Base-by-base conservation (phyloP, 2,329 filamentous ascomycete species). In the Fusarium floridanum region DNA sequence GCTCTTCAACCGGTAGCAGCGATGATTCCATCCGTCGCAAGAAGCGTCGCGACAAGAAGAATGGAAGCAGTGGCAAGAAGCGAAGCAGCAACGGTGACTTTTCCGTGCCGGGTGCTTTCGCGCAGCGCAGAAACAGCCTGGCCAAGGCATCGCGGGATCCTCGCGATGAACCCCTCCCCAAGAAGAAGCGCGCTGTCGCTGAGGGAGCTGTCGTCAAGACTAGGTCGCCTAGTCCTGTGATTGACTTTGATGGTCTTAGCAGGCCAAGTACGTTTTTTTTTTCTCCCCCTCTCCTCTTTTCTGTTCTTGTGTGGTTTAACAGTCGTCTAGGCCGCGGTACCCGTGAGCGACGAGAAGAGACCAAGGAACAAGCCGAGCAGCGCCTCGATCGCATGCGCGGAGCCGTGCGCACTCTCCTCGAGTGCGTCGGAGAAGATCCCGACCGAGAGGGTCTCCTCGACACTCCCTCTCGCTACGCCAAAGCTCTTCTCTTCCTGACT, bases 401-500 rank as follows among this genome's bases (percentile, higher is more conserved):
- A 55, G 91, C 91, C 41, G 90, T 93, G 29, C 85, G 89, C 59
- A 93, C 91, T 2, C 86, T 93, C 16, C 88, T 93, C 34, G 91
- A 93, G 81, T 93, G 91, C 76, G 85, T 93, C 7, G 91, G 91
- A 76, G 91, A 93, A 82, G 91, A 93, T 74, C 90, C 91, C 0
- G 87, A 91, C 74, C 87, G 91, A 36, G 89, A 91, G 72, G 91
- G 91, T 48, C 83, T 93, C 45, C 85, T 92, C 17, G 90, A 87
- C 45, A 93, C 91, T 0, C 97, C 97, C 0, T 91, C 93, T 79
- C 90, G 97, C 71, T 99, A 98, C 82, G 96, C 97, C 56, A 97
- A 98, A 84, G 97, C 97, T 16, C 92, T 99, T 90, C 90, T 98
- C 73, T 97, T 93, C 86, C 95, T 99, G 83, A 99, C 97, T 7